A percentile compares a stretch with the other conserved stretches of the same genome.
These are phyloP conservation scores for Penicillium aurantiogriseum DNA, from an alignment of 2,329 filamentous ascomycete genomes.

Conservation along the genomic window DNA sequence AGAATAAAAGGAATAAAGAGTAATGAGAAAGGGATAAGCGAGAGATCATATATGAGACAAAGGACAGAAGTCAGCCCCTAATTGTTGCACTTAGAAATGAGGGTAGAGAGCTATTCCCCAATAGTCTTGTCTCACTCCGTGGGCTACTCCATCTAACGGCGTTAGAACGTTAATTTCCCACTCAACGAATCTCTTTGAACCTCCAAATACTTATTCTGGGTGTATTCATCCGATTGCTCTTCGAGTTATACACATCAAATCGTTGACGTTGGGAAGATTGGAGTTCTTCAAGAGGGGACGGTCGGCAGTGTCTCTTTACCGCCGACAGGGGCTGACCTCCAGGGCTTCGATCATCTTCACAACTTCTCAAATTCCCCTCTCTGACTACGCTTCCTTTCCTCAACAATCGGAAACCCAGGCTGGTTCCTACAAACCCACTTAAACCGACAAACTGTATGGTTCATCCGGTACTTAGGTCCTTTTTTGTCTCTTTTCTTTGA, in stretches of 20 bases:
- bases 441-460: not conserved
- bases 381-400: constrained; percentile 18
- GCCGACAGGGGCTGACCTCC: constrained; percentile 22
- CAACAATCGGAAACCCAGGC: constrained; percentile 24
- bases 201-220: not conserved
- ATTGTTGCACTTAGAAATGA: constrained; percentile 2
- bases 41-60: not conserved
- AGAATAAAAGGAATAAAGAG: not conserved
- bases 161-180: not conserved
- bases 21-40: not conserved
- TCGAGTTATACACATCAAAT: not conserved
- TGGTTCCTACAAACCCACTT: constrained; percentile 19
- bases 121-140: not conserved
- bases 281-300: constrained; percentile 14
- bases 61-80: constrained; percentile 8
- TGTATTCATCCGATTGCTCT: not conserved
- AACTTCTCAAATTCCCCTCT: constrained; percentile 16
- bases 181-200: not conserved
- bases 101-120: constrained; percentile 3
- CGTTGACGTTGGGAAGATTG: not conserved
- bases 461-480: not conserved
- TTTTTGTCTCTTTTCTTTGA: constrained; percentile 7
- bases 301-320: constrained; percentile 26
- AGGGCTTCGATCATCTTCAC: constrained; percentile 13
- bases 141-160: not conserved